These are phyloP conservation scores for Kluyveromyces siamensis DNA, from an alignment of 805 yeast genomes.

Conservation along the genomic window DNA sequence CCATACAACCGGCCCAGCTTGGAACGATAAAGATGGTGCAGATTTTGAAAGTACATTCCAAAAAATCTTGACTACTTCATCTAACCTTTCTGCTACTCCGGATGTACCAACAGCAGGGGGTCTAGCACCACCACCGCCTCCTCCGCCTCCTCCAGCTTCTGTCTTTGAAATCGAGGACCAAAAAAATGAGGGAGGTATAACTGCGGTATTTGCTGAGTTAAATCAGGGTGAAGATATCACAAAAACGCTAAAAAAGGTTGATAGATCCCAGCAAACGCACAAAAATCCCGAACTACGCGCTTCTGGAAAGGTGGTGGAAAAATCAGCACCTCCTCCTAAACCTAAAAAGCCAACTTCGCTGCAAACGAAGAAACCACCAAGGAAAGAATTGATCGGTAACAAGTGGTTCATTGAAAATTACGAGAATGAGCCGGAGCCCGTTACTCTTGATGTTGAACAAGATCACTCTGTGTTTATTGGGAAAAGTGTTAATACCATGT, in stretches of 20 bases:
- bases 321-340: slow-evolving; percentile 49
- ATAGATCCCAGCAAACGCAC: slow-evolving; percentile 88
- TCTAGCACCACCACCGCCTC: slow-evolving; percentile 76
- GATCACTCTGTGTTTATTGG: slow-evolving; percentile 87
- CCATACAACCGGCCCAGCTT: slow-evolving; percentile 78
- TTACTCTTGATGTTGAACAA: slow-evolving; percentile 68
- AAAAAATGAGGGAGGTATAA: slow-evolving; percentile 45
- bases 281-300: slow-evolving; percentile 77
- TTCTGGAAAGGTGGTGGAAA: slow-evolving; percentile 38
- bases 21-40: slow-evolving; percentile 55
- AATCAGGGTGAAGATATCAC: slow-evolving; percentile 82
- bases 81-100: slow-evolving; percentile 32
- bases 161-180: slow-evolving; percentile 28
- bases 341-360: slow-evolving; percentile 76
- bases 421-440: slow-evolving; percentile 45
- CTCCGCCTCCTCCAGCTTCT: slow-evolving; percentile 74
- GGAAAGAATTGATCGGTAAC: slow-evolving; percentile 73
- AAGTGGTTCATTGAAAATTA: slow-evolving; percentile 85
- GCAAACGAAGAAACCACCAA: slow-evolving; percentile 40
- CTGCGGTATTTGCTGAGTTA: slow-evolving; percentile 86
- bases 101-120: slow-evolving; percentile 26
- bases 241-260: slow-evolving; percentile 81
- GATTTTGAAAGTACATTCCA: slow-evolving; percentile 44
- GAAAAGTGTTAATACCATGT: slow-evolving; percentile 60
- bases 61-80: slow-evolving; percentile 13